Conservation (phyloP, 2,329 filamentous ascomycete genomes). For the Truncatella angustata region DNA sequence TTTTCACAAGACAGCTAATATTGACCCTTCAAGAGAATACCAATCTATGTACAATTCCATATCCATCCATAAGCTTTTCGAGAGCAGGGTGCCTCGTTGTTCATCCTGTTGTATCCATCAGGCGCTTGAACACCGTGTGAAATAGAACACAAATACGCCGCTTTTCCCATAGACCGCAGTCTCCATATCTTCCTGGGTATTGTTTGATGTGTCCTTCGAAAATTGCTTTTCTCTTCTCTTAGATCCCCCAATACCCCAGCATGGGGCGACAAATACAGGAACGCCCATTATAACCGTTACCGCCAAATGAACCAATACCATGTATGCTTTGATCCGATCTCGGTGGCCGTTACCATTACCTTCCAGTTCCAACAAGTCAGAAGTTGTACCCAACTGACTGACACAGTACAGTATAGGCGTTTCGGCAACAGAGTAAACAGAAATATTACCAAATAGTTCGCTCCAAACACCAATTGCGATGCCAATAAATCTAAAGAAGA, state of each 20-base stretch:
- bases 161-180: not conserved
- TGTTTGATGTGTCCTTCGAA: not conserved
- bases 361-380: not conserved
- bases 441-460: not conserved
- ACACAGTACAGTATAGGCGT: too few relatives aligned
- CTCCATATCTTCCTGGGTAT: not conserved
- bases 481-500: not conserved
- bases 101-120: not conserved
- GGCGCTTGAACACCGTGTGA: not conserved
- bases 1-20: too few relatives aligned
- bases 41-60: too few relatives aligned
- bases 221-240: constrained; percentile 9
- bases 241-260: not conserved
- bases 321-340: constrained; percentile 1
- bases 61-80: too few relatives aligned
- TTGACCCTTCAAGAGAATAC: too few relatives aligned
- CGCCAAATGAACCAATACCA: not conserved
- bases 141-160: not conserved
- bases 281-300: not conserved
- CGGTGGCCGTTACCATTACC: not conserved
- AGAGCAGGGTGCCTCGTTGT: too few relatives aligned
- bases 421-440: not conserved
- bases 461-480: constrained; percentile 9
- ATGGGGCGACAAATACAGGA: too few relatives aligned
- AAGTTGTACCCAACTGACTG: not conserved